phyloP scores from a whole-genome alignment of 148 eudicot species.

The Nepenthes mirabilis region DNA sequence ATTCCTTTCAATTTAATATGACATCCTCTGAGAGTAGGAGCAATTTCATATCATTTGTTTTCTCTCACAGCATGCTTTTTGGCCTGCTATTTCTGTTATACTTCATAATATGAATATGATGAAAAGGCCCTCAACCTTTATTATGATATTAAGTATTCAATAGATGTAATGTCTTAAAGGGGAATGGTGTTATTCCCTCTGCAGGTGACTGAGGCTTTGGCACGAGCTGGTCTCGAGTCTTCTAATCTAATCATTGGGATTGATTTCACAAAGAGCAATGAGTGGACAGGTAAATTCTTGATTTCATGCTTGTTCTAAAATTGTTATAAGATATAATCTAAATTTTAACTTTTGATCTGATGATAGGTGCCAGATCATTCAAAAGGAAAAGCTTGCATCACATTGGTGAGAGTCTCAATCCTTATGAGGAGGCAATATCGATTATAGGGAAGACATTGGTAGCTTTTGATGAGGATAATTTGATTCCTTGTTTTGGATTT shows the following conservation, averaged over 20 bases:
- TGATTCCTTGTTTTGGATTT: slow-evolving; percentile 94
- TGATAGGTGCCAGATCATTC: slow-evolving; percentile 60
- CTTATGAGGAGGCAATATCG: slow-evolving; percentile 86
- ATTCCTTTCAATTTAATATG: too few relatives aligned
- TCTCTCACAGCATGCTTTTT: too few relatives aligned
- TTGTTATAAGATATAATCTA: not conserved
- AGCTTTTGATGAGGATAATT: slow-evolving; percentile 84
- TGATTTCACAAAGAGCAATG: slow-evolving; percentile 97
- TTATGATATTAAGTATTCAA: too few relatives aligned
- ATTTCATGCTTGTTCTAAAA: not conserved
- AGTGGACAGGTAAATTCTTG: slow-evolving; percentile 72
- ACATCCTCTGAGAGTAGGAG: too few relatives aligned
- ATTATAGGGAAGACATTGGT: slow-evolving; percentile 86
- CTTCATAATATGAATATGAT: too few relatives aligned
- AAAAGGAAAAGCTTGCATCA: slow-evolving; percentile 78
- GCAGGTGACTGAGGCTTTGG: slow-evolving; percentile 84
- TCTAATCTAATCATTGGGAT: slow-evolving; percentile 90
- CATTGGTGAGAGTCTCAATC: slow-evolving; percentile 50
- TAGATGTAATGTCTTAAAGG: too few relatives aligned
- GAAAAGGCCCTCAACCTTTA: too few relatives aligned
- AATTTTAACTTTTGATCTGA: slow-evolving; percentile 11
- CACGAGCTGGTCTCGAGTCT: slow-evolving; percentile 89
- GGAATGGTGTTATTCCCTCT: not conserved
- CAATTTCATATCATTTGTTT: too few relatives aligned
- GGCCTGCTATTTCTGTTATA: too few relatives aligned